Evolutionary conservation across 176 grass and related monocot species (phyloP).

Genomic region (Musa troglodytarum): DNA sequence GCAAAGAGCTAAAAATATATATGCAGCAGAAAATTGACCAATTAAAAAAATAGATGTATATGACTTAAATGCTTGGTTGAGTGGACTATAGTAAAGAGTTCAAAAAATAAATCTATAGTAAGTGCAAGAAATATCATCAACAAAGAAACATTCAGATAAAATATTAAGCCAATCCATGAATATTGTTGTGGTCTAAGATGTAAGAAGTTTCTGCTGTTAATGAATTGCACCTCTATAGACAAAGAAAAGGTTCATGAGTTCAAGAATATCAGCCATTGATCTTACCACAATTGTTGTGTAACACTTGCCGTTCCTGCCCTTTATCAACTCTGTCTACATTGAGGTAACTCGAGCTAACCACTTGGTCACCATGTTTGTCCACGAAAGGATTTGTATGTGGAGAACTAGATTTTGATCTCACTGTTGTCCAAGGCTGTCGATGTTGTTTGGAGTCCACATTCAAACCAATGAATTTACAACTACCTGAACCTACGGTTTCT

Average conservation of each 20-base stretch:
- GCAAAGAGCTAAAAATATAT: neutral
- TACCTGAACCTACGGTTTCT: conserved; percentile 29
- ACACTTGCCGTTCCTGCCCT: neutral
- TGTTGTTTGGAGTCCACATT: conserved; percentile 19
- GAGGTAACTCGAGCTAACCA: neutral
- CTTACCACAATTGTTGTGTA: neutral
- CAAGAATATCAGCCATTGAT: neutral
- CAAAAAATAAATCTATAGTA: too few relatives aligned
- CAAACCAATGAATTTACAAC: conserved; percentile 10
- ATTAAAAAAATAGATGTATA: neutral
- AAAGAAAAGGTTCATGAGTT: neutral
- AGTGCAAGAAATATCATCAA: too few relatives aligned
- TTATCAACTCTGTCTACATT: neutral
- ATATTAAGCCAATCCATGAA: neutral
- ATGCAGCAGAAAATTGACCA: neutral
- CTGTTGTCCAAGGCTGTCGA: conserved; percentile 21
- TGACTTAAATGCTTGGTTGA: neutral
- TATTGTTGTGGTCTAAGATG: neutral
- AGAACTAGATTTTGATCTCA: conserved; percentile 9
- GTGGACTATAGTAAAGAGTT: too few relatives aligned
- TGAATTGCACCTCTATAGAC: neutral
- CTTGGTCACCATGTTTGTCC: too few relatives aligned
- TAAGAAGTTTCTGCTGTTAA: neutral
- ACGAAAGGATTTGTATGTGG: neutral
- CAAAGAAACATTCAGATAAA: too few relatives aligned